Percentiles rank a stretch among this genome's conserved stretches.
Evolutionary conservation across 352 stramenopile genomes (phyloP).

Genomic region (Globisporangium sylvaticum): DNA sequence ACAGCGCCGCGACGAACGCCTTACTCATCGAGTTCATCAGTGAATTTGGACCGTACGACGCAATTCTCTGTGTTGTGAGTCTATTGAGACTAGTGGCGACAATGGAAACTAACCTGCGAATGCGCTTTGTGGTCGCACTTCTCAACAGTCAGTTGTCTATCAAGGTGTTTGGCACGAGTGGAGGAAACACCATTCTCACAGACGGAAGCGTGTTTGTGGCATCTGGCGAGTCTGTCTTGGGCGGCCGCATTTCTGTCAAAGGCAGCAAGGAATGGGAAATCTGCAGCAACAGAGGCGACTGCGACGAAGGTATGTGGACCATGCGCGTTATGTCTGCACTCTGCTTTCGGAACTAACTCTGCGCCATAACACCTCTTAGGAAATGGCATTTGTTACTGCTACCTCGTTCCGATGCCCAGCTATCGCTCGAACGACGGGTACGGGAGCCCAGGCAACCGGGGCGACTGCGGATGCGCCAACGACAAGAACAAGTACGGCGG

Average conservation of each 20-base stretch:
- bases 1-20: conserved; percentile 31
- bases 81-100: not conserved
- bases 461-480: conserved; percentile 90
- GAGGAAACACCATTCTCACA: conserved; percentile 29
- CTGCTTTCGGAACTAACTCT: not conserved
- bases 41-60: conserved; percentile 53
- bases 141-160: conserved; percentile 46
- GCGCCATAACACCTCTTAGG: conserved; percentile 15
- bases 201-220: conserved; percentile 51
- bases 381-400: conserved; percentile 52
- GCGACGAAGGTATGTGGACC: conserved; percentile 39
- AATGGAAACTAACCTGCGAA: too few relatives aligned
- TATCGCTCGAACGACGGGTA: conserved; percentile 85
- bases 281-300: conserved; percentile 88
- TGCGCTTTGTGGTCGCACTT: not conserved
- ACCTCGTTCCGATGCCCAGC: conserved; percentile 60
- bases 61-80: not conserved
- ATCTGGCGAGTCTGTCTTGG: conserved; percentile 38
- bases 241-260: conserved; percentile 38
- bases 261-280: conserved; percentile 88
- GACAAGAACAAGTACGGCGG: conserved; percentile 75
- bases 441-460: conserved; percentile 78
- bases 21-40: conserved; percentile 64
- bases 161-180: conserved; percentile 44
- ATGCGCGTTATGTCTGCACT: conserved; percentile 10